These are phyloP conservation scores for Byssothecium circinans DNA, from an alignment of 2,329 filamentous ascomycete species.

Conservation along the genomic window DNA sequence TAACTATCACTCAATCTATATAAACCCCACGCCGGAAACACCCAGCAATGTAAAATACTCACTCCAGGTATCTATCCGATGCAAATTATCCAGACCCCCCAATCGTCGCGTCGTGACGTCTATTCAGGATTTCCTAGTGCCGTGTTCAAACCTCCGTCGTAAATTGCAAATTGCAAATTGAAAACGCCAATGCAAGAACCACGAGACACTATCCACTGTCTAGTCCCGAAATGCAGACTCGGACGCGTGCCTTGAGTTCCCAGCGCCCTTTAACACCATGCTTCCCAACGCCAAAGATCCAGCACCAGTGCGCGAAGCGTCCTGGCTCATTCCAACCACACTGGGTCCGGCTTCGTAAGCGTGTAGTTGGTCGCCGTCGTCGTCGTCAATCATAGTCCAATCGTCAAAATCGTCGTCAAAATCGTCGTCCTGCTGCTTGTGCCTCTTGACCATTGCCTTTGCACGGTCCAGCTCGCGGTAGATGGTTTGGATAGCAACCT, in stretches of 20 bases:
- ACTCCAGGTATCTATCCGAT: neutral
- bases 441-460: conserved; percentile 74
- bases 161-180: neutral
- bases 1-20: neutral
- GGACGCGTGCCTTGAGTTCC: conserved; percentile 19
- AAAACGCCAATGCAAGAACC: conserved; percentile 3
- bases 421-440: conserved; percentile 38
- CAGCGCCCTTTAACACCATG: conserved; percentile 31
- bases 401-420: conserved; percentile 66
- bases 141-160: neutral
- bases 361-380: conserved; percentile 37
- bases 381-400: conserved; percentile 84
- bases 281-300: conserved; percentile 32
- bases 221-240: conserved; percentile 24
- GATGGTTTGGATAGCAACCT: conserved; percentile 84
- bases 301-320: conserved; percentile 23
- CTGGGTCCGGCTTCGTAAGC: conserved; percentile 20
- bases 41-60: too few relatives aligned
- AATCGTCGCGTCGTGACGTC: neutral
- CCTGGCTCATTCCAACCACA: conserved; percentile 24
- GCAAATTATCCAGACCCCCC: neutral
- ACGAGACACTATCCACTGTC: conserved; percentile 6
- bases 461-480: conserved; percentile 96
- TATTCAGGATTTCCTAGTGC: neutral
- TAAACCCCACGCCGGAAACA: too few relatives aligned